Conservation (phyloP, 2,329 filamentous ascomycete species). For the Paradendryphiella salina region DNA sequence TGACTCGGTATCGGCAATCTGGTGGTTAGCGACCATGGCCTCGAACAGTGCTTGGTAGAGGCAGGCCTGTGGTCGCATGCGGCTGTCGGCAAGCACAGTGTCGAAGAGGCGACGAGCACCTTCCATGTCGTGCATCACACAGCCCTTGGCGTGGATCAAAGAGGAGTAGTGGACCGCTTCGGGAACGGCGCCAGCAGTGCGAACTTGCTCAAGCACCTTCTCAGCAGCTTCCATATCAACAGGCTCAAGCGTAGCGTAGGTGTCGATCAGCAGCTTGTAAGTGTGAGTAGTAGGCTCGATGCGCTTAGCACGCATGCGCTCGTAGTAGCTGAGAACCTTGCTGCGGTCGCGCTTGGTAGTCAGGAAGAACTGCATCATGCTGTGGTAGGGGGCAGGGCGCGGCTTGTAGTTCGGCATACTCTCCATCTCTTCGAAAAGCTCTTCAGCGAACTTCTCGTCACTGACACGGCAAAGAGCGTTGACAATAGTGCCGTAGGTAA, state of each 20-base stretch:
- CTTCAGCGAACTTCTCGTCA: constrained; percentile 95
- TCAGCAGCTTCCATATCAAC: constrained; percentile 87
- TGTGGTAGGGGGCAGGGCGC: constrained; percentile 95
- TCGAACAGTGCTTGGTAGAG: constrained; percentile 97
- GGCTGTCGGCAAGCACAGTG: constrained; percentile 68
- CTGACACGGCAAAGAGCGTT: constrained; percentile 96
- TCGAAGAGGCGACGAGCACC: constrained; percentile 84
- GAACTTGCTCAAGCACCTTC: constrained; percentile 77
- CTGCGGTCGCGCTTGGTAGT: constrained; percentile 93
- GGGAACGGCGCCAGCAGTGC: constrained; percentile 70
- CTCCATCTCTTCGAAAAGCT: constrained; percentile 99
- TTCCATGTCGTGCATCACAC: constrained; percentile 86
- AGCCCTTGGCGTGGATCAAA: constrained; percentile 93
- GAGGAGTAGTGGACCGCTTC: constrained; percentile 96
- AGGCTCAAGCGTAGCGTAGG: constrained; percentile 90
- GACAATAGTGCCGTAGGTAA: constrained; percentile 97
- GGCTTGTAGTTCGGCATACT: constrained; percentile 98
- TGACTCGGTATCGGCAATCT: constrained; percentile 70
- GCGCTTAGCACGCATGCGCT: constrained; percentile 84
- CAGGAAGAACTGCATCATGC: constrained; percentile 99
- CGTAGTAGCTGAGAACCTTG: constrained; percentile 93
- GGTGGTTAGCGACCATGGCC: constrained; percentile 92
- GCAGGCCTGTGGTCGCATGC: constrained; percentile 75
- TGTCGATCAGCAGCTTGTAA: constrained; percentile 95
- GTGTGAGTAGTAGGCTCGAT: constrained; percentile 95